Base-by-base conservation (phyloP, 1,284 basidiomycete species). In the Ceratobasidium sp. region DNA sequence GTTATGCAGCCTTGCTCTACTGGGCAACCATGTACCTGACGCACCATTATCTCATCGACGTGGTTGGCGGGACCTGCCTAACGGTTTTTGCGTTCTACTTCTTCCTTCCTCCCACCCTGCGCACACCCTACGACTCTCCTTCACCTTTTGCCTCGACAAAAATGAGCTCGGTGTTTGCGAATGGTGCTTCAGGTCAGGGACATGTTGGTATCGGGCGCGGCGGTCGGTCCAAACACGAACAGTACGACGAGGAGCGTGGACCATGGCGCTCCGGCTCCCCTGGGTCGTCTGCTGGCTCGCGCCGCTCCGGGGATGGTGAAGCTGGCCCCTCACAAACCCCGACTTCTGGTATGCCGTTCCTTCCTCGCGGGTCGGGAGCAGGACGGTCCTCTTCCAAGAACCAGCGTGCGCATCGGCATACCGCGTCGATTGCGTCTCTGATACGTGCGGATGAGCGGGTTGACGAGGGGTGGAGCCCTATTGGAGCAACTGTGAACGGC, bases 21-120 rank as follows among this genome's bases (percentile, higher is more conserved):
- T 99, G 97, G 97, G 93, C 94, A 33, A 99, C 97, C 46, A 99
- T 99, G 97, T 98, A 98, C 87, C 91, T 97, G 81, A 96, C 94
- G 5, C 96, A 98, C 84, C 96, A 99, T 87, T 99, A 99, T 88
- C 92, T 99, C 81, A 96, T 99, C 85, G 98, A 99, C 83, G 93
- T 99, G 81, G 95, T 97, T 50, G 95, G 93, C 2, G 97, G 97
- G 7, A 95, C 95, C 0, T 98, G 96, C 83, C 89, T 99, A 78
- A 93, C 96, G 26, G 93, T 94, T 17, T 89, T 91, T 15, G 92
- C 90, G 83, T 99, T 99, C 88, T 98, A 97, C 86, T 84, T 94
- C 81, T 93, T 93, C 86, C 91, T 97, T 81, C 95, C 95, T 0
- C 91, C 94, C 80, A 91, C 93, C 78, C 88, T 96, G 80, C 90